Evolutionary conservation across 441 rosid genomes (phyloP).

Genomic region (Pelargonium australe): DNA sequence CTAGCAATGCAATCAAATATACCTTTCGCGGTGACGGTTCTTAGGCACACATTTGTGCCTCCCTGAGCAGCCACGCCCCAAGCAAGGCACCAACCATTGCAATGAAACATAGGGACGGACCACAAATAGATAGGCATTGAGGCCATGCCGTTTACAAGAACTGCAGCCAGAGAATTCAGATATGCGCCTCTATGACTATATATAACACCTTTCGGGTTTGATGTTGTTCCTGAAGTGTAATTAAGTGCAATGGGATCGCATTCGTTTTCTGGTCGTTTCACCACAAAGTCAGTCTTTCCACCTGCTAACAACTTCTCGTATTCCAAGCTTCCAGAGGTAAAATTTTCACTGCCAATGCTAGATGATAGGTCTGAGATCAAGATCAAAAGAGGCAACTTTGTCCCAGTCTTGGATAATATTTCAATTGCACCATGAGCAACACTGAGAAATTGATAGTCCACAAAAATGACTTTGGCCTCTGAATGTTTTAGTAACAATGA

Average conservation of each 20-base stretch:
- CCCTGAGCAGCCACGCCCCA: conserved; percentile 76
- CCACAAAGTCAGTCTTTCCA: conserved; percentile 60
- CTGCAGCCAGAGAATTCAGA: conserved; percentile 57
- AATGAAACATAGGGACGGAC: conserved; percentile 93
- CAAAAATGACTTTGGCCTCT: conserved; percentile 50
- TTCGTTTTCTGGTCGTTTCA: conserved; percentile 79
- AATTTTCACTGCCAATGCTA: conserved; percentile 26
- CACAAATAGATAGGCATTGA: conserved; percentile 78
- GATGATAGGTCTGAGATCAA: conserved; percentile 49
- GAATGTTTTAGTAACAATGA: conserved; percentile 87
- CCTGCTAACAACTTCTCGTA: conserved; percentile 59
- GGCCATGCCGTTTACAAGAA: conserved; percentile 54
- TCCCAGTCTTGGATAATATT: conserved; percentile 45
- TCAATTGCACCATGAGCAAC: conserved; percentile 66
- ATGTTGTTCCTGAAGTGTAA: conserved; percentile 84
- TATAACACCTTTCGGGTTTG: conserved; percentile 84
- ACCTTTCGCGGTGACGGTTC: conserved; percentile 44
- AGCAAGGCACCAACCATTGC: conserved; percentile 83
- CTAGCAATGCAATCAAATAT: background rate
- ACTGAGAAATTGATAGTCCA: conserved; percentile 70
- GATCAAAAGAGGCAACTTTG: conserved; percentile 45
- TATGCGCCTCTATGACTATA: conserved; percentile 82
- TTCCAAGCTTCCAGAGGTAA: conserved; percentile 62
- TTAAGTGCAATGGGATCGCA: conserved; percentile 86
- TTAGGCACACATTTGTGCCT: conserved; percentile 75